phyloP scores from a whole-genome alignment of 345 rosid species.

The Acer saccharum region DNA sequence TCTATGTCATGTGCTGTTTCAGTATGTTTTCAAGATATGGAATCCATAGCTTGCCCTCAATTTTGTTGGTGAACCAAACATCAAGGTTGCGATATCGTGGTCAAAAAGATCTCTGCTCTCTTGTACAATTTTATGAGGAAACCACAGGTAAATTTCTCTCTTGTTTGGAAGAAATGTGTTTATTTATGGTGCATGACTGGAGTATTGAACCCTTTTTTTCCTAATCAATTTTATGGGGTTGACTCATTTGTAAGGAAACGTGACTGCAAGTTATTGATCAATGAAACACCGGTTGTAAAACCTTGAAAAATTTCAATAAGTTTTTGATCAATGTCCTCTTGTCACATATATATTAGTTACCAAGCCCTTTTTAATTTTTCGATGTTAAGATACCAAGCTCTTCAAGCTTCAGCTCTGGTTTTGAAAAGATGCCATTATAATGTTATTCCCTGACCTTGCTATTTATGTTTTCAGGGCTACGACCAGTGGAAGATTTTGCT shows the following conservation, averaged over 20 bases:
- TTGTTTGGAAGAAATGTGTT: not conserved
- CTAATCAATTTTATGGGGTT: not conserved
- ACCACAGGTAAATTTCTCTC: slow-evolving; percentile 53
- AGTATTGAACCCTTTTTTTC: not conserved
- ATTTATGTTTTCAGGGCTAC: slow-evolving; percentile 51
- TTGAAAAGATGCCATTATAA: not conserved
- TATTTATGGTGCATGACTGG: not conserved
- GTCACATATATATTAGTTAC: not conserved
- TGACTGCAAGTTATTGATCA: slow-evolving; percentile 11
- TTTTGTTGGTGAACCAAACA: slow-evolving; percentile 68
- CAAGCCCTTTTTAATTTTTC: not conserved
- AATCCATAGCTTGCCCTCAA: slow-evolving; percentile 81
- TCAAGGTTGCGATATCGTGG: slow-evolving; percentile 57
- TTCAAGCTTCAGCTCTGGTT: not conserved
- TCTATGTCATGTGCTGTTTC: slow-evolving; percentile 25
- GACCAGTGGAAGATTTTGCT: slow-evolving; percentile 52
- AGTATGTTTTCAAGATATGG: slow-evolving; percentile 85
- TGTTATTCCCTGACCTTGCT: not conserved
- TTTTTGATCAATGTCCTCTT: not conserved
- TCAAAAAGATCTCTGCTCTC: slow-evolving; percentile 57
- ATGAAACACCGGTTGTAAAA: not conserved
- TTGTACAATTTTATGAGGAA: slow-evolving; percentile 68
- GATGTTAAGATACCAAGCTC: not conserved
- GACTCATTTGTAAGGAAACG: not conserved
- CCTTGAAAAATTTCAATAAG: not conserved